Percentiles rank a stretch among this genome's conserved stretches.
phyloP scores from a whole-genome alignment of 352 stramenopile species.

The Phytophthora pistaciae region DNA sequence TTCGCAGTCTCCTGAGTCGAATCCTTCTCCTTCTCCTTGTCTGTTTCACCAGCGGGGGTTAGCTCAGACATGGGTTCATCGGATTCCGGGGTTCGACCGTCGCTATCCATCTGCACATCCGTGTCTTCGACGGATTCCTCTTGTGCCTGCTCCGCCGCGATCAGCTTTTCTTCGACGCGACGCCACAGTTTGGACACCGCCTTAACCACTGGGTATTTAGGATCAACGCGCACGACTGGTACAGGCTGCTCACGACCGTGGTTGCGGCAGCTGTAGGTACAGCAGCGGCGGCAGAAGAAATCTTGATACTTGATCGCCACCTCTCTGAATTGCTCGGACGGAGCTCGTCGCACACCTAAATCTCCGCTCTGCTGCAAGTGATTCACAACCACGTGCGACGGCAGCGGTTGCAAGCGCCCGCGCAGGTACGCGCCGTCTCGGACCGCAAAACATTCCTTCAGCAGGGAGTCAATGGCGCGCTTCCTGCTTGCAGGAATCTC shows the following conservation, averaged over 20 bases:
- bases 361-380: constrained; percentile 21
- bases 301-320: constrained; percentile 53
- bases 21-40: constrained; percentile 5
- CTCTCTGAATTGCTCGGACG: constrained; percentile 32
- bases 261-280: constrained; percentile 76
- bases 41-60: not conserved
- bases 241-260: constrained; percentile 69
- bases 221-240: constrained; percentile 57
- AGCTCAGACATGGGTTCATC: constrained; percentile 19
- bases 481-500: constrained; percentile 12
- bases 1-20: not conserved
- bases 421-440: constrained; percentile 27
- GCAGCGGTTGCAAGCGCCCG: constrained; percentile 40
- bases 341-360: constrained; percentile 24
- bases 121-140: constrained; percentile 21
- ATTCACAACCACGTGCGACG: constrained; percentile 42
- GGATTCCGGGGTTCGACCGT: not conserved
- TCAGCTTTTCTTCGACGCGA: constrained; percentile 34
- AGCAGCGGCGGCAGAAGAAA: constrained; percentile 84
- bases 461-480: constrained; percentile 14
- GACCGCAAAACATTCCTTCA: constrained; percentile 16
- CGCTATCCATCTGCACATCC: constrained; percentile 17
- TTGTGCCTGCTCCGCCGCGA: constrained; percentile 9
- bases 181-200: constrained; percentile 45
- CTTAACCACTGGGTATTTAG: constrained; percentile 64